phyloP scores from a whole-genome alignment of 2,329 filamentous ascomycete genomes.

The Aspergillus sp. region DNA sequence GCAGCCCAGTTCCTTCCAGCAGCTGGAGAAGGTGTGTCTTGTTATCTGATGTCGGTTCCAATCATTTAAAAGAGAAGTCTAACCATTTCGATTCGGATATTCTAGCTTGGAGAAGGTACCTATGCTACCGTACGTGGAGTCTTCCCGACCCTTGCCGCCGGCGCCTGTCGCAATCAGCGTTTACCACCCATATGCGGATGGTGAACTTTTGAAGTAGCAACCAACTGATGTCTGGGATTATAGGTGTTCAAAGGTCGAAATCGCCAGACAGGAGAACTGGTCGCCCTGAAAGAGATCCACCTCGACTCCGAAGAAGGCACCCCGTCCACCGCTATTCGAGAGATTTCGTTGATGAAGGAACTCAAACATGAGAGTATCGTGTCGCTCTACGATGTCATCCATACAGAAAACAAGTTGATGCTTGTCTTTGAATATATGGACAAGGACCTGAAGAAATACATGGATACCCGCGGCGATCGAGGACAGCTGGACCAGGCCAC shows the following conservation, averaged over 20 bases:
- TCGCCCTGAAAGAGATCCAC: slow-evolving; percentile 97
- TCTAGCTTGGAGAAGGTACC: slow-evolving; percentile 85
- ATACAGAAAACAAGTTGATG: slow-evolving; percentile 99
- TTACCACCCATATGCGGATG: background rate
- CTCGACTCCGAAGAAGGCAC: slow-evolving; percentile 98
- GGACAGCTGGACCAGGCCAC: slow-evolving; percentile 84
- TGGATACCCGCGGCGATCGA: slow-evolving; percentile 88
- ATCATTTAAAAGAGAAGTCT: slow-evolving; percentile 10
- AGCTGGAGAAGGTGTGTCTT: slow-evolving; percentile 74
- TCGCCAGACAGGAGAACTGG: slow-evolving; percentile 91
- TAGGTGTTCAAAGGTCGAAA: slow-evolving; percentile 99
- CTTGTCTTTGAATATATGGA: slow-evolving; percentile 99
- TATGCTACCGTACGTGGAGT: slow-evolving; percentile 80
- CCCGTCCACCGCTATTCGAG: slow-evolving; percentile 92
- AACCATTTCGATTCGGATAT: slow-evolving; percentile 23
- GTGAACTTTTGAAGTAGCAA: slow-evolving; percentile 17
- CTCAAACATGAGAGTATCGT: slow-evolving; percentile 99
- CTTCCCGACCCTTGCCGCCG: background rate
- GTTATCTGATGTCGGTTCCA: slow-evolving; percentile 1
- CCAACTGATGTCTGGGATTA: background rate
- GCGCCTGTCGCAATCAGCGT: slow-evolving; percentile 1
- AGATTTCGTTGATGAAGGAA: slow-evolving; percentile 99
- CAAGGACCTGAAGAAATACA: slow-evolving; percentile 96
- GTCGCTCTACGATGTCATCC: slow-evolving; percentile 95
- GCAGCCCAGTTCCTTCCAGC: slow-evolving; percentile 96